Evolutionary conservation across 140 eudicot species (phyloP), one percentile per base, ranked within the genome.

Genomic region (Senecio squalidus): DNA sequence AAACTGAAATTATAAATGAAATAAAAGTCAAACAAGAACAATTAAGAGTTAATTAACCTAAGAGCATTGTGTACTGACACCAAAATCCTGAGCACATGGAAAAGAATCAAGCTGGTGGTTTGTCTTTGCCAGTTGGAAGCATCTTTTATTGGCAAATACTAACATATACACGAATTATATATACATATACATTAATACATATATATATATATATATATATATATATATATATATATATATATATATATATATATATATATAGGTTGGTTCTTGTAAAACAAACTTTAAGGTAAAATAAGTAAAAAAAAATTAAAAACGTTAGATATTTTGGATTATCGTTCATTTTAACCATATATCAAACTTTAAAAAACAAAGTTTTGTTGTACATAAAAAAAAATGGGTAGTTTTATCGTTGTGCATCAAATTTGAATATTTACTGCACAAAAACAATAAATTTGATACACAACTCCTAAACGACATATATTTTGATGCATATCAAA

Each of bases 81-180:
- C 74, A 59, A 76, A 64, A 75, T 80, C 80, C 51, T 64, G 13
- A 60, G 89, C 89, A 81, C 94, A 85, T 80, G 94, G 62, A 46
- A 43, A 76, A 71, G 82, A 76, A 82, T 77, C 82, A 66, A 58
- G 62, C 58, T 63, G 85, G 80, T 74, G 60, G n/a, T 59, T 73
- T 72, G 78, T 56, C 55, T 41, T 71, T 73, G 83, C 66, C 68
- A 71, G 75, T 74, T 43, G 64, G 64, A 55, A 52, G 77, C 26
- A 55, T 63, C 58, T 72, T 64, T 45, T 47, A 29, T 52, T 45
- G 27, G 64, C 70, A 27, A 44, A 52, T n/a, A 27, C n/a, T n/a
- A n/a, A n/a, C n/a, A n/a, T n/a, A n/a, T n/a, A 31, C 50, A 52
- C 15, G 39, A 55, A 71, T 33, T 62, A 62, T 46, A 40, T 25